Evolutionary conservation across 2,329 filamentous ascomycete genomes (phyloP), one percentile per base, ranked within the genome.

Genomic region (Paramyrothecium sp.): DNA sequence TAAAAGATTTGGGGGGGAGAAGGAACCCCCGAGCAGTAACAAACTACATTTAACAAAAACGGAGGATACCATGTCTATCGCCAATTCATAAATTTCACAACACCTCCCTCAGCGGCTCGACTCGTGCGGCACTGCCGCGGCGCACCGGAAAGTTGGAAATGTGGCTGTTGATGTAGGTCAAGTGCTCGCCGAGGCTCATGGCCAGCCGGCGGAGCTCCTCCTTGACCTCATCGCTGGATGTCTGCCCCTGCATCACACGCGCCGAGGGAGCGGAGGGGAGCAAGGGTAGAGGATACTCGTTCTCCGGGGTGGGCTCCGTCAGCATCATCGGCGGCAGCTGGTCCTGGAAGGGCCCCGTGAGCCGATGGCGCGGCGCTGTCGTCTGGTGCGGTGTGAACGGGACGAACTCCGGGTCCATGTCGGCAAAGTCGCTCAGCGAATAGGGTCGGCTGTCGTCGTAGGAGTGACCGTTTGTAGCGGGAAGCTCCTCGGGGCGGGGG

Each of bases 241-340:
- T 81, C 33, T 78, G 74, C 2, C 81, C 81, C 65, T 85, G 82
- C 75, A 86, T 80, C 46, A 84, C 81, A 54, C 76, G 75, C 2
- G 75, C 69, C 2, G 79, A 77, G 2, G 83, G 83, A 11, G 79
- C 78, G 2, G 71, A 71, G 3, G 77, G 80, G 22, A 73, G 70
- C 2, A 70, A 73, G 19, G 75, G 77, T 56, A 77, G 64, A 20
- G 57, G 51, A 4, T 63, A 57, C 23, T 51, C 56, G 19, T 56
- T 56, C 44, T 66, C 60, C 12, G 47, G 47, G 12, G 22, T 49
- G 4, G 47, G 47, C 19, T 49, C 20, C 13, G 38, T 44, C 13
- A 44, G 38, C 38, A 44, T 16, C 48, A 60, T 51, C 21, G 59
- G 46, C 11, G 57, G 55, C 17, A 56, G 59, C 38, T 59, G 63